Base-by-base conservation (phyloP, 331 rosid genomes). In the Arachis monticola region DNA sequence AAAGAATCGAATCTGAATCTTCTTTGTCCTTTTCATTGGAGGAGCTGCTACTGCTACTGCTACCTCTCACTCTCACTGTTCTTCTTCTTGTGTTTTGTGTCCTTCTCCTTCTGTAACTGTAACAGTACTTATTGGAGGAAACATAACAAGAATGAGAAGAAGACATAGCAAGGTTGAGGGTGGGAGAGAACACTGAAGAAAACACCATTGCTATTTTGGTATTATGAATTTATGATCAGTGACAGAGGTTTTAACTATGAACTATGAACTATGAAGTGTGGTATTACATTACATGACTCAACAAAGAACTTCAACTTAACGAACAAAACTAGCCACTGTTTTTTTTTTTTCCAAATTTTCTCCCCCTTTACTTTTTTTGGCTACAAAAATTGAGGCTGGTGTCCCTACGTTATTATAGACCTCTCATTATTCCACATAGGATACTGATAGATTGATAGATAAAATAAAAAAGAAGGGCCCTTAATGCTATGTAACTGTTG, bases 181-280 rank as follows among this genome's bases (percentile, higher is more conserved):
- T 58, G 4, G 84, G 85, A 81, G 95, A 70, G 64, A 85, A 81
- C 72, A 81, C 68, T 69, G 88, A 68, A 82, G 80, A 82, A 73
- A 83, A 87, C 79, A 82, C 87, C 97, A 91, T 91, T 44, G 60
- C 81, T 35, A 14, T 53, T 47, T 51, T 2, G 1, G 57, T 11
- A 1, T 5, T 46, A 6, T 6, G 35, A 67, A 59, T 42, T 14
- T 67, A 60, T 47, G 65, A 75, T 76, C 80, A 82, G 84, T 72
- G 65, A 52, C 42, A 73, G 81, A 71, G 79, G 52, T 50, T 22
- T n/a, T 17, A 5, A 48, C 10, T 3, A 1, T 31, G 59, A 0
- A 53, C 44, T 38, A 50, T 27, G 30, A 27, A 27, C 57, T 77
- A 14, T 38, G 45, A 75, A 56, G n/a, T 22, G 27, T 22, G 27